phyloP scores from a whole-genome alignment of 2,329 filamentous ascomycete genomes.

The Madurella fahalii region DNA sequence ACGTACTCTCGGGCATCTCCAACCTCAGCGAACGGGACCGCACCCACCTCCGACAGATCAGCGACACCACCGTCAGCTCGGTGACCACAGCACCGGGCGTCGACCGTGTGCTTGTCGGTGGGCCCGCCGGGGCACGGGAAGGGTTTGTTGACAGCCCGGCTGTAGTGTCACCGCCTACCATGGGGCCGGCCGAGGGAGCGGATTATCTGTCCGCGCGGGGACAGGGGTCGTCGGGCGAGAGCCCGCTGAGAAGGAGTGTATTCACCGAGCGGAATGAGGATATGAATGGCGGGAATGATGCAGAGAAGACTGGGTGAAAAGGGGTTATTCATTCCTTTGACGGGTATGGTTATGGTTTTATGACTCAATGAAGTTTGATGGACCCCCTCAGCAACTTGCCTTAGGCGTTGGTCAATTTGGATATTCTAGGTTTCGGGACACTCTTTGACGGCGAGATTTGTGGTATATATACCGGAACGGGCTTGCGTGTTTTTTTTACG shows the following conservation, averaged over 20 bases:
- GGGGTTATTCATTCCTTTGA: not conserved
- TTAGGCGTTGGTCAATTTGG: not conserved
- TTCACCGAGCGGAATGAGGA: slow-evolving; percentile 42
- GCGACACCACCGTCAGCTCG: slow-evolving; percentile 39
- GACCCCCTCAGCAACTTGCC: not conserved
- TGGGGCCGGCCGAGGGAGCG: slow-evolving; percentile 1
- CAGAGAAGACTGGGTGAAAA: not conserved
- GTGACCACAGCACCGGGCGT: slow-evolving; percentile 15
- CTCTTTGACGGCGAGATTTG: not conserved
- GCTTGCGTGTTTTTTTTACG: not conserved
- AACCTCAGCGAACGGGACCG: slow-evolving; percentile 39
- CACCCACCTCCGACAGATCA: slow-evolving; percentile 40
- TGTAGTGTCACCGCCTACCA: slow-evolving; percentile 27
- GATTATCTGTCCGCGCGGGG: slow-evolving; percentile 26
- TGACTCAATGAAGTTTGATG: not conserved
- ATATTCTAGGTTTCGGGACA: not conserved
- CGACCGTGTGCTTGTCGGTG: slow-evolving; percentile 1
- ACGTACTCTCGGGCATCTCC: slow-evolving; percentile 38
- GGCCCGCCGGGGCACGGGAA: slow-evolving; percentile 6
- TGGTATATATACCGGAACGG: not conserved
- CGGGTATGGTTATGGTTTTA: not conserved
- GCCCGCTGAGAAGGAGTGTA: slow-evolving; percentile 36
- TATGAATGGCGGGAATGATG: slow-evolving; percentile 25
- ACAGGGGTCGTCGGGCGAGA: slow-evolving; percentile 17
- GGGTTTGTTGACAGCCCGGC: slow-evolving; percentile 13